Conservation (phyloP, 495 filamentous ascomycete genomes). For the Chaetomium cochliodes region DNA sequence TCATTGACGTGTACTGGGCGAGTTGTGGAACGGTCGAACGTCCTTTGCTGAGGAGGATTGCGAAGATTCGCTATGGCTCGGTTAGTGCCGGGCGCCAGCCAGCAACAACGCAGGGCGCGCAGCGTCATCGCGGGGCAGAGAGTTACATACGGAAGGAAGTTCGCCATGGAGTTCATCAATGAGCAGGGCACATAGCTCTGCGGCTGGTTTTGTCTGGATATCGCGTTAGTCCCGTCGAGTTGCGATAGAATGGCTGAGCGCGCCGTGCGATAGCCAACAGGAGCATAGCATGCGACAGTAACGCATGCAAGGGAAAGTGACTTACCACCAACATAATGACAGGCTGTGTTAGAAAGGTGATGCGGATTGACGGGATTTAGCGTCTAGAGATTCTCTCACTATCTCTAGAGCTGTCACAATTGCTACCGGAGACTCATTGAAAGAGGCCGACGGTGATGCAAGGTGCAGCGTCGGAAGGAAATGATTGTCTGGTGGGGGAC, state of each 20-base stretch:
- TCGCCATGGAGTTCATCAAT: slow-evolving; percentile 86
- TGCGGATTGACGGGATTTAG: slow-evolving; percentile 27
- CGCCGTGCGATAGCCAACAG: not conserved
- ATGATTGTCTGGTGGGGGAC: slow-evolving; percentile 36
- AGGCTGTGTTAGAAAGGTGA: slow-evolving; percentile 11
- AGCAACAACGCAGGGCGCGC: not conserved
- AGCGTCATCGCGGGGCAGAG: not conserved
- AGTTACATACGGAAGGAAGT: slow-evolving; percentile 73
- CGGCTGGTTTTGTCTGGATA: slow-evolving; percentile 55
- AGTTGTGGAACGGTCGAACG: slow-evolving; percentile 70
- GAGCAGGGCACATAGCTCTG: slow-evolving; percentile 86
- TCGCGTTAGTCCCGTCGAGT: slow-evolving; percentile 13
- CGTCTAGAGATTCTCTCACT: slow-evolving; percentile 68
- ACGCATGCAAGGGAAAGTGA: slow-evolving; percentile 17
- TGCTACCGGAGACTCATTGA: slow-evolving; percentile 66
- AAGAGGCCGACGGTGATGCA: slow-evolving; percentile 17
- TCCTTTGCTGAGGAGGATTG: slow-evolving; percentile 72
- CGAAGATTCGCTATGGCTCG: slow-evolving; percentile 65
- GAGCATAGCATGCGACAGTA: slow-evolving; percentile 11
- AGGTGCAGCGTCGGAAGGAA: slow-evolving; percentile 23
- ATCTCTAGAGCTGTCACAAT: slow-evolving; percentile 67
- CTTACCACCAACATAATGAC: slow-evolving; percentile 46
- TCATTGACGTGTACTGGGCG: slow-evolving; percentile 63
- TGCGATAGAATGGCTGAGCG: not conserved
- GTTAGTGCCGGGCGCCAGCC: slow-evolving; percentile 23